These are phyloP conservation scores for Yamadazyma tumulicola DNA, from an alignment of 805 yeast species.

Conservation along the genomic window DNA sequence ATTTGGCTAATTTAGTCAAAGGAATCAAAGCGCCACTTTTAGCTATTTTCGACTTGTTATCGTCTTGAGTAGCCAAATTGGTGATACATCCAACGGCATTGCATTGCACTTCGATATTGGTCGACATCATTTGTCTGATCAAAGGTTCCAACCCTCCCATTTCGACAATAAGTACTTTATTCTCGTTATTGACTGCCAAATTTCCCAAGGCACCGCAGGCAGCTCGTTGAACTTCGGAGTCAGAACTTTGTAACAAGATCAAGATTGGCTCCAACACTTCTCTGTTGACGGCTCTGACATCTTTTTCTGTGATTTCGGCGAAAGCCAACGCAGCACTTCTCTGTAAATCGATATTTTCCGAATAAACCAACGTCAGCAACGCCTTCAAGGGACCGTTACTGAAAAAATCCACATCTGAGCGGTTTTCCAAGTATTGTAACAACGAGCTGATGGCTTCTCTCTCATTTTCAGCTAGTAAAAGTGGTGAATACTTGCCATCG, in stretches of 20 bases:
- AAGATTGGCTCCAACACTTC: constrained; percentile 93
- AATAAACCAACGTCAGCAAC: constrained; percentile 85
- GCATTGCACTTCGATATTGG: constrained; percentile 97
- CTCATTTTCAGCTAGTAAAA: constrained; percentile 86
- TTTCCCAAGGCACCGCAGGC: constrained; percentile 99
- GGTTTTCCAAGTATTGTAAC: constrained; percentile 81
- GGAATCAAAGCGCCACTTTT: constrained; percentile 95
- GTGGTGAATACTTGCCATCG: constrained; percentile 68
- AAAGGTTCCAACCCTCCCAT: constrained; percentile 98
- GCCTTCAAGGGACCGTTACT: constrained; percentile 84
- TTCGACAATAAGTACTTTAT: constrained; percentile 88
- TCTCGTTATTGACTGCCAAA: constrained; percentile 93
- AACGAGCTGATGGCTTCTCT: constrained; percentile 92
- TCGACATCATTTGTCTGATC: constrained; percentile 95
- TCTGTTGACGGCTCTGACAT: constrained; percentile 83
- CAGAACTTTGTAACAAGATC: constrained; percentile 78
- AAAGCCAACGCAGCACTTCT: constrained; percentile 97
- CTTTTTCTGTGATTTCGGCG: constrained; percentile 97
- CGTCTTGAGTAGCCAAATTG: constrained; percentile 96
- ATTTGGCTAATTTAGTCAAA: constrained; percentile 88
- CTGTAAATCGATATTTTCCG: constrained; percentile 92
- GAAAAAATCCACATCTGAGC: constrained; percentile 87
- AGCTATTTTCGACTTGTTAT: constrained; percentile 93
- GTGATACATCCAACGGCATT: constrained; percentile 99
- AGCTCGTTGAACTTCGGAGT: constrained; percentile 95